Base-by-base conservation (phyloP, 768 basidiomycete genomes). In the Pleurotus tuber-regium region DNA sequence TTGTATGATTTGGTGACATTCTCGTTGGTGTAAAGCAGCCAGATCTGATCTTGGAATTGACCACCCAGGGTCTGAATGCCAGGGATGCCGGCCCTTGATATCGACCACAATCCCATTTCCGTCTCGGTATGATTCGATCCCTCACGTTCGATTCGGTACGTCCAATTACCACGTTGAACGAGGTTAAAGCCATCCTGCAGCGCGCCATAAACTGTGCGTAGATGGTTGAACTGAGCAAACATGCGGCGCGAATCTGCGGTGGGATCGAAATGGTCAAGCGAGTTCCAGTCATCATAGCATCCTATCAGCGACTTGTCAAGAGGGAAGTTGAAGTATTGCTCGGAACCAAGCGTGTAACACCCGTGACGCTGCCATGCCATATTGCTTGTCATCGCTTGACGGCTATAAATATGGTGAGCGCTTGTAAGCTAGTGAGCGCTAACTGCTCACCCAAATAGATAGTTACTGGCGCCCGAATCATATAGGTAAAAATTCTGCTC, bases 281-380 rank as follows among this genome's bases (percentile, higher is more conserved):
- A 81, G 65, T 96, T 95, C 91, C 89, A 94, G 59, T 89, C 84
- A 62, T 96, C 92, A 40, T 86, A 60, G 65, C 94, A 97, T 40
- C 92, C 94, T 14, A 92, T 71, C 26, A 92, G 64, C 2, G 89
- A 70, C 59, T 82, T 83, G 50, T 88, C 86, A 57, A 95, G 75
- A 1, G 89, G 88, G 82, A 95, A 89, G 69, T 96, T 93, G 77
- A 88, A 97, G 71, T 94, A 97, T 63, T 96, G 94, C 54, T 80
- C 76, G 6, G 94, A 96, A 9, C 94, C 94, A 28, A 96, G 82
- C 39, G 75, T 77, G 66, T 97, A 97, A 67, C 94, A 97, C 4
- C 93, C 93, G 63, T 97, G 94, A 28, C 88, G 82, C 63, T 92
- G 87, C 94, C 94, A 97, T 3, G 93, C 93, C 43, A 72, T 80